phyloP scores from a whole-genome alignment of 1,139 yeast genomes.

The Suhomyces yuchorum region DNA sequence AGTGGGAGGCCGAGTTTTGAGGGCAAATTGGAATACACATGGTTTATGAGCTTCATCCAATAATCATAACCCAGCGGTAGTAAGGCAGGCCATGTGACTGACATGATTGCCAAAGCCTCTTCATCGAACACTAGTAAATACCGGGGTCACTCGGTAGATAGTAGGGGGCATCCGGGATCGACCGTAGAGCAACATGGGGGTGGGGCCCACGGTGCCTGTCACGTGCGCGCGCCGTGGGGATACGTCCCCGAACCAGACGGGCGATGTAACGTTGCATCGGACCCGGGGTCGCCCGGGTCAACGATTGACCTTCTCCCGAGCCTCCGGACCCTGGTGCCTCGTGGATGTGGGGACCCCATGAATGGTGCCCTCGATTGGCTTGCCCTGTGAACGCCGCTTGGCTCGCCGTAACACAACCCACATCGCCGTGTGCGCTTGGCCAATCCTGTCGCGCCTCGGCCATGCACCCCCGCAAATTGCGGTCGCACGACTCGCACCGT shows the following conservation, averaged over 20 bases:
- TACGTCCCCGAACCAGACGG: neutral
- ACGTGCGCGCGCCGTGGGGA: neutral
- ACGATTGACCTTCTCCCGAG: too few relatives aligned
- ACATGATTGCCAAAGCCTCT: neutral
- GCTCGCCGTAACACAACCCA: neutral
- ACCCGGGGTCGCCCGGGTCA: too few relatives aligned
- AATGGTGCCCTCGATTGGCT: too few relatives aligned
- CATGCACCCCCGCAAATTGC: neutral
- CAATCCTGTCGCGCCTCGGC: neutral
- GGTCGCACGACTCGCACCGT: neutral
- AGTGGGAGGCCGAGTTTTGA: too few relatives aligned
- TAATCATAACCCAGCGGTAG: too few relatives aligned
- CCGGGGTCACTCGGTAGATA: neutral
- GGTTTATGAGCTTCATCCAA: too few relatives aligned
- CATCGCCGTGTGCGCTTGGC: neutral
- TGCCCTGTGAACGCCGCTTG: neutral
- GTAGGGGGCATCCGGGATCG: slow-evolving; percentile 2
- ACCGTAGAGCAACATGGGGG: slow-evolving; percentile 1
- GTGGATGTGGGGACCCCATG: too few relatives aligned
- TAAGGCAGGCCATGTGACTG: neutral
- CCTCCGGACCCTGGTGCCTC: too few relatives aligned
- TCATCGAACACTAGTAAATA: neutral
- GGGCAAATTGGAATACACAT: too few relatives aligned
- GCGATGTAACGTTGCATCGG: neutral
- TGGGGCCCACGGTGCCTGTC: neutral